phyloP scores from a whole-genome alignment of 2,329 filamentous ascomycete species.

The Coccinonectria pachysandricola region DNA sequence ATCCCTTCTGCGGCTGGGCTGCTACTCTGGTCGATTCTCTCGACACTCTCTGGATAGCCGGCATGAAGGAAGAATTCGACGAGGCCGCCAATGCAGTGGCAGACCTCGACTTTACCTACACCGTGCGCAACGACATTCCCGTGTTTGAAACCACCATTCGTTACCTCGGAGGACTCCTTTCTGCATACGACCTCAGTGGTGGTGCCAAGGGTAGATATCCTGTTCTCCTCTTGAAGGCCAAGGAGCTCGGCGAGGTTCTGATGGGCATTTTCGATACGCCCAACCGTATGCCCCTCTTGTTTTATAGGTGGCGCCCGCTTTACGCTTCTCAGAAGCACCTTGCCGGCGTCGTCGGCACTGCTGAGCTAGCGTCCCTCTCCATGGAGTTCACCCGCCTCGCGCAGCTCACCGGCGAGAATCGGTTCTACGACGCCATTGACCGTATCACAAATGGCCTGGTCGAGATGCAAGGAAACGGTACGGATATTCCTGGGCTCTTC shows the following conservation, averaged over 20 bases:
- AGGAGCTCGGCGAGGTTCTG: slow-evolving; percentile 69
- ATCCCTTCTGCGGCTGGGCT: slow-evolving; percentile 88
- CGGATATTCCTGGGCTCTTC: slow-evolving; percentile 65
- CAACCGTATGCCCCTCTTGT: slow-evolving; percentile 81
- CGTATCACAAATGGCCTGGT: slow-evolving; percentile 75
- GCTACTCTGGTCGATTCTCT: slow-evolving; percentile 75
- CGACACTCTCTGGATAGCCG: slow-evolving; percentile 85
- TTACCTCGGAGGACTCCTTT: slow-evolving; percentile 77
- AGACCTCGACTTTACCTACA: slow-evolving; percentile 75
- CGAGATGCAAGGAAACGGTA: slow-evolving; percentile 55
- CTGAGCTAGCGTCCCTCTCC: slow-evolving; percentile 70
- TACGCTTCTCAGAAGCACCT: slow-evolving; percentile 53
- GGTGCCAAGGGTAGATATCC: slow-evolving; percentile 45
- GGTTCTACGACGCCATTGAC: slow-evolving; percentile 84
- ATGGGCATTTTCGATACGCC: slow-evolving; percentile 84
- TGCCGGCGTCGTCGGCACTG: slow-evolving; percentile 48
- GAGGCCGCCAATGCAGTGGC: slow-evolving; percentile 61
- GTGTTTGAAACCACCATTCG: slow-evolving; percentile 89
- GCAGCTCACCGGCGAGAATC: slow-evolving; percentile 69
- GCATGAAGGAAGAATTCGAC: slow-evolving; percentile 66
- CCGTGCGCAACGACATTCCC: slow-evolving; percentile 58
- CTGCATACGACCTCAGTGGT: slow-evolving; percentile 77
- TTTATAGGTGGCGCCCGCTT: slow-evolving; percentile 65
- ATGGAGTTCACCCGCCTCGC: slow-evolving; percentile 86
- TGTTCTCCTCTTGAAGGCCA: slow-evolving; percentile 64